These are phyloP conservation scores for Leccinum subtestaceum DNA, from an alignment of 768 basidiomycete species.

Conservation along the genomic window DNA sequence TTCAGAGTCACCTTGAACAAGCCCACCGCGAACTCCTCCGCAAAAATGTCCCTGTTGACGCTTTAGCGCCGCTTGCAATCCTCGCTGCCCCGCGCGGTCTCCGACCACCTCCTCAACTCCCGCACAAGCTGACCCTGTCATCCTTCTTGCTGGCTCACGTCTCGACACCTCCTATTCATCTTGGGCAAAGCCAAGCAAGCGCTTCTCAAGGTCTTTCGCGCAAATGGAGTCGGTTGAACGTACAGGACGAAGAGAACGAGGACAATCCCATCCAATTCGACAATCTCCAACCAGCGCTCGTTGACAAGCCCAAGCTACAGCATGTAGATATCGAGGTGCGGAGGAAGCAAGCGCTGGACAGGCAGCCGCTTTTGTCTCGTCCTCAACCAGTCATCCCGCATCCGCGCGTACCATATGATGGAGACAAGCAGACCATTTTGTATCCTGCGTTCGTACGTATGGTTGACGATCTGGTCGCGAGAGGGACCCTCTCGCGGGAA, in stretches of 20 bases:
- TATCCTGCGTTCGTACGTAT: constrained; percentile 22
- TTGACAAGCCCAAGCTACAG: neutral
- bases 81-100: constrained; percentile 20
- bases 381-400: constrained; percentile 21
- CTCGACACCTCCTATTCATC: constrained; percentile 9
- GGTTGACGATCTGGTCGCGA: constrained; percentile 21
- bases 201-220: constrained; percentile 21
- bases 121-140: neutral
- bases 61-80: constrained; percentile 19
- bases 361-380: constrained; percentile 17
- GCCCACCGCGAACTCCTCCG: constrained; percentile 21
- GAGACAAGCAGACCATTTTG: constrained; percentile 17
- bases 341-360: neutral
- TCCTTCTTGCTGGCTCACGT: constrained; percentile 8
- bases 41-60: constrained; percentile 8
- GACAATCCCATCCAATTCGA: constrained; percentile 20
- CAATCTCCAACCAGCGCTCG: constrained; percentile 11
- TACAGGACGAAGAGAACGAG: constrained; percentile 21
- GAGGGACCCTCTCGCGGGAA: constrained; percentile 15
- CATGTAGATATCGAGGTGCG: constrained; percentile 16
- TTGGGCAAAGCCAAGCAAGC: constrained; percentile 11
- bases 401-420: constrained; percentile 15
- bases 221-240: constrained; percentile 32
- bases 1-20: constrained; percentile 24
- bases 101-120: constrained; percentile 16